Percentiles rank a stretch among this genome's conserved stretches.
Evolutionary conservation across 2,329 filamentous ascomycete species (phyloP).

Genomic region (Talaromyces sp.): DNA sequence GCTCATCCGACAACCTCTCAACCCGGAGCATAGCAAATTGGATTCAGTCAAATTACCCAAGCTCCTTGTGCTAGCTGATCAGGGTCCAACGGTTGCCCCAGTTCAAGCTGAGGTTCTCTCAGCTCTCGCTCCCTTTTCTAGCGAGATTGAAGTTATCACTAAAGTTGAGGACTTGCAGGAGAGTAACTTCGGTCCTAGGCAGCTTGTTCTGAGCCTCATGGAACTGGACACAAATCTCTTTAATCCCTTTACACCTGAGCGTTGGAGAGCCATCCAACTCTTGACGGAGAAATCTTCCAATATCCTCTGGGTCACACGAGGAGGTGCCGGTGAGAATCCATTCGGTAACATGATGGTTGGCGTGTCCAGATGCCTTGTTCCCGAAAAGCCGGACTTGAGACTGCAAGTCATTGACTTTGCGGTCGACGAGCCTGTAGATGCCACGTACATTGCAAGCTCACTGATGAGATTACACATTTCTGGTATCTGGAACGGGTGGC

Average conservation of each 20-base stretch:
- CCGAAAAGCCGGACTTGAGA: conserved; percentile 14
- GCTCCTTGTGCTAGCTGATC: not conserved
- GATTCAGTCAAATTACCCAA: not conserved
- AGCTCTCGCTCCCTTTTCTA: not conserved
- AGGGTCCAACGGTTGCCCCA: not conserved
- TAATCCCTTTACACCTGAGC: conserved; percentile 20
- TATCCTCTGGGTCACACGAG: conserved; percentile 18
- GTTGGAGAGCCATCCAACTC: conserved; percentile 18
- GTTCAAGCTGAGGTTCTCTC: not conserved
- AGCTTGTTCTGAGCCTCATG: conserved; percentile 1
- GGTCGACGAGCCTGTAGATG: not conserved
- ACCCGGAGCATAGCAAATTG: not conserved
- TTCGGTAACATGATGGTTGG: conserved; percentile 17
- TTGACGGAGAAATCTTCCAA: not conserved
- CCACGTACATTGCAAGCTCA: not conserved
- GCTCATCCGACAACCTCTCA: conserved; percentile 6
- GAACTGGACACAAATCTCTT: conserved; percentile 22
- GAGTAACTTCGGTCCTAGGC: not conserved
- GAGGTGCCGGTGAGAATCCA: conserved; percentile 3
- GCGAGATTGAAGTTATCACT: not conserved
- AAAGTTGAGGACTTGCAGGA: conserved; percentile 1
- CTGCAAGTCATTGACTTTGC: conserved; percentile 14
- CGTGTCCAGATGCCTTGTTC: conserved; percentile 13
- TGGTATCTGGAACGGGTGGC: not conserved
- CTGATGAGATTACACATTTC: not conserved